A percentile compares a stretch with the other conserved stretches of the same genome.
Evolutionary conservation across 2,329 filamentous ascomycete genomes (phyloP).

Genomic region (Fusarium sacchari): DNA sequence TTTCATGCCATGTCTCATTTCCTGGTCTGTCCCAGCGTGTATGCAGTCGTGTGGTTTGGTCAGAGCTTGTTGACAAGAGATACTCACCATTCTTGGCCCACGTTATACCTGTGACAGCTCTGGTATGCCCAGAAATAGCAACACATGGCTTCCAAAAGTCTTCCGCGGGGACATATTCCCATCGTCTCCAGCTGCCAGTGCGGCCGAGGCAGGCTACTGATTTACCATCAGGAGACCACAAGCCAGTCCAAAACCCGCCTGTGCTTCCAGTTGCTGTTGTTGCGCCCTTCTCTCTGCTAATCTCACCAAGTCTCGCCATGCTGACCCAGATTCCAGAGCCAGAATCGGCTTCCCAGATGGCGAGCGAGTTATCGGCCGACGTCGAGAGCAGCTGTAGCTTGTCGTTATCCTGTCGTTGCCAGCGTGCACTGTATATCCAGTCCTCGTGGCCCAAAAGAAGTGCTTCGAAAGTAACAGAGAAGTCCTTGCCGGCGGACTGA

Average conservation of each 20-base stretch:
- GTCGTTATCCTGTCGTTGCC: slow-evolving; percentile 65
- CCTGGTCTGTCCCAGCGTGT: slow-evolving; percentile 74
- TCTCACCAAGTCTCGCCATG: slow-evolving; percentile 85
- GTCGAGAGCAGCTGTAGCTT: slow-evolving; percentile 83
- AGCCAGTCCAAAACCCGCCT: slow-evolving; percentile 94
- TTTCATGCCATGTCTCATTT: slow-evolving; percentile 85
- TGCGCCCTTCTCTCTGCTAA: slow-evolving; percentile 92
- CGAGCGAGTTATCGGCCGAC: slow-evolving; percentile 93
- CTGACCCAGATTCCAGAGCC: slow-evolving; percentile 92
- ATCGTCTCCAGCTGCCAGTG: slow-evolving; percentile 92
- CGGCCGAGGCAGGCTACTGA: slow-evolving; percentile 85
- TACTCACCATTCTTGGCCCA: slow-evolving; percentile 88
- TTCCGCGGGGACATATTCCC: slow-evolving; percentile 70
- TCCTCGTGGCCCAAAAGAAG: slow-evolving; percentile 95
- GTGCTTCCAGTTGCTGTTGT: slow-evolving; percentile 96
- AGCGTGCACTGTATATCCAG: slow-evolving; percentile 92
- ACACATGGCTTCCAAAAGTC: slow-evolving; percentile 81
- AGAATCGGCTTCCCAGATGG: slow-evolving; percentile 89
- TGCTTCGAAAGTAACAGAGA: slow-evolving; percentile 91
- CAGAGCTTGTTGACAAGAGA: slow-evolving; percentile 86
- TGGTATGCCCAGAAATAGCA: slow-evolving; percentile 85
- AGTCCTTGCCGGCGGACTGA: slow-evolving; percentile 68
- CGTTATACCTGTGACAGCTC: slow-evolving; percentile 80
- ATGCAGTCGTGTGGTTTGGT: slow-evolving; percentile 92
- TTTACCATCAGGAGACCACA: slow-evolving; percentile 84